Percentiles rank a stretch among this genome's conserved stretches.
Conservation (phyloP, 2,329 filamentous ascomycete species). For the Pestalotiopsis sp. region DNA sequence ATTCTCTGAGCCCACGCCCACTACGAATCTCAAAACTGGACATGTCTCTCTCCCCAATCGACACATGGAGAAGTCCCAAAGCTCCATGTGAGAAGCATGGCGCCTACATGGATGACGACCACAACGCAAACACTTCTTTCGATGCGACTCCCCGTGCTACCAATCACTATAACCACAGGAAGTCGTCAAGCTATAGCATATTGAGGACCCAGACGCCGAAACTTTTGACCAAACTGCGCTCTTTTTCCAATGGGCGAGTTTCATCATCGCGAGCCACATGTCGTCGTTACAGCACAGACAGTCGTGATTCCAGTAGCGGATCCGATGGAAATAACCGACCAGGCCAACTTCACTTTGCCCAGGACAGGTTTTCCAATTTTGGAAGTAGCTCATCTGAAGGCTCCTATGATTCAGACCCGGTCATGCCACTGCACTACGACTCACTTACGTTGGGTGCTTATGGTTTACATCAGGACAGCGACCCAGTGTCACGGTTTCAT, state of each 20-base stretch:
- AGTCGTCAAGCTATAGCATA: constrained; percentile 22
- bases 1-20: constrained; percentile 4
- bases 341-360: neutral
- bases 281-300: constrained; percentile 18
- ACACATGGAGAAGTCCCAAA: constrained; percentile 8
- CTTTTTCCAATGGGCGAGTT: constrained; percentile 25
- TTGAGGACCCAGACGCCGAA: constrained; percentile 21
- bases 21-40: constrained; percentile 1
- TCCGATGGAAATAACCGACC: constrained; percentile 22
- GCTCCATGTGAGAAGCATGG: neutral
- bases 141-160: constrained; percentile 19
- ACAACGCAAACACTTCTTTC: constrained; percentile 4
- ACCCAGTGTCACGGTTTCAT: constrained; percentile 31
- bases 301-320: constrained; percentile 18
- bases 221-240: constrained; percentile 23
- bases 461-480: constrained; percentile 14
- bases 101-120: neutral
- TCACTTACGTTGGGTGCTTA: constrained; percentile 13
- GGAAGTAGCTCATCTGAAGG: constrained; percentile 19
- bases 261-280: constrained; percentile 26
- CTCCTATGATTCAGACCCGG: constrained; percentile 16
- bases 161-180: constrained; percentile 16
- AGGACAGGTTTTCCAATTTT: constrained; percentile 14
- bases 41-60: neutral
- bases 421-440: constrained; percentile 18